Evolutionary conservation across 2,329 filamentous ascomycete genomes (phyloP).

Genomic region (Septoria linicola): DNA sequence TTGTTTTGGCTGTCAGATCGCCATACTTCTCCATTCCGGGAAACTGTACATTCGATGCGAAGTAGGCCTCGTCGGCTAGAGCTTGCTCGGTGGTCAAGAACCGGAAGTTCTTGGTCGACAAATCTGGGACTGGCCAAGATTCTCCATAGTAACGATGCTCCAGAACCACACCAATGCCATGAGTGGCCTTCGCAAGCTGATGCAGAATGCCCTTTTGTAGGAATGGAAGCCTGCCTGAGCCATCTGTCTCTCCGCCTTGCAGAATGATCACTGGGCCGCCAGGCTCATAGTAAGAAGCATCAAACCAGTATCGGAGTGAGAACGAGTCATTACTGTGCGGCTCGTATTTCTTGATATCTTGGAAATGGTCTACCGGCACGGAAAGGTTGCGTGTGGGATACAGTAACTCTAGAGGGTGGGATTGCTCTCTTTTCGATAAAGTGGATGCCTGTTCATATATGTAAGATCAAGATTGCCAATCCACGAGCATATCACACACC

Average conservation of each 20-base stretch:
- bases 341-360: slow-evolving; percentile 73
- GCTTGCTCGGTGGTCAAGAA: slow-evolving; percentile 84
- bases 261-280: slow-evolving; percentile 82
- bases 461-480: background rate
- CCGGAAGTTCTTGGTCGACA: slow-evolving; percentile 68
- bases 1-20: slow-evolving; percentile 63
- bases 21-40: slow-evolving; percentile 62
- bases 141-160: slow-evolving; percentile 86
- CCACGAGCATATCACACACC: background rate
- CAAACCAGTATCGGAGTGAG: slow-evolving; percentile 78
- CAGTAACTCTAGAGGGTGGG: slow-evolving; percentile 36
- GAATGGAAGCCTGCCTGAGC: slow-evolving; percentile 62
- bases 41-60: slow-evolving; percentile 71
- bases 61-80: slow-evolving; percentile 77
- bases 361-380: slow-evolving; percentile 75
- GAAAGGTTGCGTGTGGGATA: slow-evolving; percentile 55
- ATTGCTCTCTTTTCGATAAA: slow-evolving; percentile 24
- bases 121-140: slow-evolving; percentile 66
- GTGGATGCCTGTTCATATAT: slow-evolving; percentile 4
- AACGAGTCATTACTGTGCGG: slow-evolving; percentile 71
- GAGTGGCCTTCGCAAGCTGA: slow-evolving; percentile 67
- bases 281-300: slow-evolving; percentile 69
- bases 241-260: slow-evolving; percentile 68
- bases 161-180: slow-evolving; percentile 74
- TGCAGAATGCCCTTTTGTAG: slow-evolving; percentile 76